Evolutionary conservation across 805 yeast genomes (phyloP), one percentile per base, ranked within the genome.

Genomic region (Scheffersomyces amazonensis): DNA sequence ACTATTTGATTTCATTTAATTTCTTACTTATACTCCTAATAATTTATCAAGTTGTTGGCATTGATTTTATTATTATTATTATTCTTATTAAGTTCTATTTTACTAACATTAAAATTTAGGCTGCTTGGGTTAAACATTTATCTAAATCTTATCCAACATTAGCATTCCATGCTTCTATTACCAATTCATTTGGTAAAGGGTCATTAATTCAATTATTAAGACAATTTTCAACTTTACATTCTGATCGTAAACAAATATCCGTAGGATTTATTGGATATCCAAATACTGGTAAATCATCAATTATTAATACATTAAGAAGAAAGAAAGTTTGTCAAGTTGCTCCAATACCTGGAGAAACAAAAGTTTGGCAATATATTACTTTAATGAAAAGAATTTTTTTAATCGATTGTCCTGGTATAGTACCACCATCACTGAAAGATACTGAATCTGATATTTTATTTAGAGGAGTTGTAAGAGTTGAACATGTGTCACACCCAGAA

Each of bases 351-450:
- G 99, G 99, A 62, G 99, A 91, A 61, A 91, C 99, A 24, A 91
- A 91, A 65, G 97, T 91, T 32, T 91, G 99, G 99, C 99, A 91
- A 71, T 91, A 91, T 69, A 90, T 91, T 54, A 90, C 99, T 3
- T 73, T 91, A 53, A 91, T 93, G 97, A 91, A 91, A 73, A 78
- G 91, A 49, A 91, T 91, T 36, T 91, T 90, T 66, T 71, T 91
- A 53, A 93, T 91, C 54, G 99, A 91, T 67, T 93, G 99, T 73
- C 99, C 99, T 2, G 99, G 99, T 66, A 91, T 91, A 57, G 99
- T 91, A 16, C 99, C 99, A 8, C 99, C 99, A 19, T 85, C 95
- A 13, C 60, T 81, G 20, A 88, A 82, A 54, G 99, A 93, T 60
- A 66, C 91, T 1, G 95, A 88, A 59, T 81, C 96, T 19, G 98